phyloP scores from a whole-genome alignment of 2,329 filamentous ascomycete genomes.

The Talaromyces sp. region DNA sequence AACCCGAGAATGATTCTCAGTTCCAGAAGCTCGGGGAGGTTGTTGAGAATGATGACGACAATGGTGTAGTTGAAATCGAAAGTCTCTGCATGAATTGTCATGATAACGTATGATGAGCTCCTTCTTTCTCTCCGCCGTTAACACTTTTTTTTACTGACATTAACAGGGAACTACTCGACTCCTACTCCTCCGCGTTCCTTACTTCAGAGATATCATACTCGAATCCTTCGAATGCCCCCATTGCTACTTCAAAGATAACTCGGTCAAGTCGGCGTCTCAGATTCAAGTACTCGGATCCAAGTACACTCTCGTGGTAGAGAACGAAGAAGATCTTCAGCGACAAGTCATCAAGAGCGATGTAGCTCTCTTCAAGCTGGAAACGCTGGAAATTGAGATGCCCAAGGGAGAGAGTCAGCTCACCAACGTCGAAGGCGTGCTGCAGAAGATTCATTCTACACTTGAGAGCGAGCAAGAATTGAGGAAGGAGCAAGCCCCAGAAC shows the following conservation, averaged over 20 bases:
- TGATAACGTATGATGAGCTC: constrained; percentile 55
- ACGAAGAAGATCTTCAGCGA: constrained; percentile 68
- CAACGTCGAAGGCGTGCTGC: constrained; percentile 85
- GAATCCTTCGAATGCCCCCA: constrained; percentile 94
- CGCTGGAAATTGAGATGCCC: constrained; percentile 89
- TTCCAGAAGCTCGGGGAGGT: constrained; percentile 37
- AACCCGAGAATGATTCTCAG: constrained; percentile 24
- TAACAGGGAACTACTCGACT: constrained; percentile 75
- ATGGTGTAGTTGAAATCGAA: constrained; percentile 50
- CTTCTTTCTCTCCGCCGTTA: constrained; percentile 2
- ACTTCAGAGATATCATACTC: constrained; percentile 94
- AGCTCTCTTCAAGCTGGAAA: constrained; percentile 78
- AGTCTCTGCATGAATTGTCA: constrained; percentile 84
- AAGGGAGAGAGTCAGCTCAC: constrained; percentile 84
- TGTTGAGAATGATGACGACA: constrained; percentile 37
- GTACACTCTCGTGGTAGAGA: constrained; percentile 75
- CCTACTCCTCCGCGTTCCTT: constrained; percentile 86
- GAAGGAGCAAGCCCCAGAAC: constrained; percentile 70
- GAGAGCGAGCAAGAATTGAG: constrained; percentile 75
- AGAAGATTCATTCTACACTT: constrained; percentile 72
- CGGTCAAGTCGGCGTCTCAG: constrained; percentile 85
- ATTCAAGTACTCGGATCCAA: constrained; percentile 84
- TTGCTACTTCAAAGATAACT: constrained; percentile 85
- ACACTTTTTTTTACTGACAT: constrained; percentile 14
- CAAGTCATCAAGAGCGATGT: constrained; percentile 91